Percentiles rank a stretch among this genome's conserved stretches.
These are phyloP conservation scores for Arbutus unedo DNA, from an alignment of 148 eudicot genomes.

Conservation along the genomic window DNA sequence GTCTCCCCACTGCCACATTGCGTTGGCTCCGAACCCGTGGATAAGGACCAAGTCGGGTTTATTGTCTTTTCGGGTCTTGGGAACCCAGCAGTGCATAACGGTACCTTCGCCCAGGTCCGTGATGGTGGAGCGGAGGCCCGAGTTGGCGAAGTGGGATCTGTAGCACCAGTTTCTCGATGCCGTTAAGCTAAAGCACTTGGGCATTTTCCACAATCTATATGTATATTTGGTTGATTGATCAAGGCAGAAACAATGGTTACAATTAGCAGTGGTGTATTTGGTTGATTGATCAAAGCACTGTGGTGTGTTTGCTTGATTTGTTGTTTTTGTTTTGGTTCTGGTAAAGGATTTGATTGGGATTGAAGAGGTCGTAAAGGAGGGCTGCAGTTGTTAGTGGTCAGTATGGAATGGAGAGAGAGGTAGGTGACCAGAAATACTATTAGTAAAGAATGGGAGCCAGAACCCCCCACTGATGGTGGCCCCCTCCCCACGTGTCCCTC, in stretches of 20 bases:
- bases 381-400: neutral
- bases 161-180: slow-evolving; percentile 41
- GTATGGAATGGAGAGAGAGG: neutral
- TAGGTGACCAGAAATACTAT: too few relatives aligned
- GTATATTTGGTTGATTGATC: neutral
- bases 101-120: slow-evolving; percentile 73
- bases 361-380: too few relatives aligned
- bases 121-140: slow-evolving; percentile 60
- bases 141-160: slow-evolving; percentile 36
- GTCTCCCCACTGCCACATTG: slow-evolving; percentile 73
- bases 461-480: too few relatives aligned
- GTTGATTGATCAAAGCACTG: too few relatives aligned
- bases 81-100: slow-evolving; percentile 73
- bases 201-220: slow-evolving; percentile 24
- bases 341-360: too few relatives aligned
- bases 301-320: neutral
- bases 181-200: slow-evolving; percentile 61
- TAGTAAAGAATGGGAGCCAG: too few relatives aligned
- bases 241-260: neutral
- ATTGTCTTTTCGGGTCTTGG: slow-evolving; percentile 40
- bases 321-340: neutral
- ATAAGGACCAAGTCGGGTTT: slow-evolving; percentile 59
- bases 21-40: slow-evolving; percentile 84
- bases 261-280: neutral
- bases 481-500: too few relatives aligned